These are phyloP conservation scores for Paragyromitra xinjiangensis DNA, from an alignment of 495 filamentous ascomycete species.

Conservation along the genomic window DNA sequence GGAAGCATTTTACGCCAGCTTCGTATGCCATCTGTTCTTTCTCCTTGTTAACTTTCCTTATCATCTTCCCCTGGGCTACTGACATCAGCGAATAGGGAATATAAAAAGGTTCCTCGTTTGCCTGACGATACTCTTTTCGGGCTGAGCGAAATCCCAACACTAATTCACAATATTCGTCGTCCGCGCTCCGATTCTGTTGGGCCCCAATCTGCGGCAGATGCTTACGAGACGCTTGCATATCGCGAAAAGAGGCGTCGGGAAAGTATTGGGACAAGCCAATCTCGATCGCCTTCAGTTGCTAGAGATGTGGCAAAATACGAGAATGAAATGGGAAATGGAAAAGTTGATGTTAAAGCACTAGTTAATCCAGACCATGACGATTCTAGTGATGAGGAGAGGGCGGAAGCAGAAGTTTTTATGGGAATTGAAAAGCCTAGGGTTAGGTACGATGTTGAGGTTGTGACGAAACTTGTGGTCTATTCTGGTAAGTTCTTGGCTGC, in stretches of 20 bases:
- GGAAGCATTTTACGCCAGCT: conserved; percentile 88
- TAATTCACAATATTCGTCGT: conserved; percentile 81
- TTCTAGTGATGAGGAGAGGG: conserved; percentile 68
- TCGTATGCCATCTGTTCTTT: conserved; percentile 65
- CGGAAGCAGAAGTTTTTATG: conserved; percentile 74
- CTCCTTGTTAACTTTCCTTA: neutral
- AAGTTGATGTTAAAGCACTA: conserved; percentile 33
- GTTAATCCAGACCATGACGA: conserved; percentile 1
- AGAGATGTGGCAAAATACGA: conserved; percentile 33
- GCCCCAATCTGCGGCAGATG: conserved; percentile 93
- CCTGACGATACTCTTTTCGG: conserved; percentile 83
- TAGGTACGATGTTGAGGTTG: conserved; percentile 94
- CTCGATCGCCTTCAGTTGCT: conserved; percentile 23
- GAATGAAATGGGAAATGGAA: conserved; percentile 34
- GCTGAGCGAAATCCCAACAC: conserved; percentile 79
- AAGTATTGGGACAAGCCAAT: conserved; percentile 63
- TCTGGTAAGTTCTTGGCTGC: conserved; percentile 68
- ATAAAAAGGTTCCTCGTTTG: conserved; percentile 84
- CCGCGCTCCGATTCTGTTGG: conserved; percentile 90
- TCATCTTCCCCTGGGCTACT: conserved; percentile 5
- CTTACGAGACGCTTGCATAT: conserved; percentile 94
- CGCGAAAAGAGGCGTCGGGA: conserved; percentile 81
- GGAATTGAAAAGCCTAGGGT: conserved; percentile 86
- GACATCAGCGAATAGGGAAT: conserved; percentile 66
- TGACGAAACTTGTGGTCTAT: conserved; percentile 97